Conservation (phyloP, 805 yeast species). For the Wickerhamomyces rabaulensis region DNA sequence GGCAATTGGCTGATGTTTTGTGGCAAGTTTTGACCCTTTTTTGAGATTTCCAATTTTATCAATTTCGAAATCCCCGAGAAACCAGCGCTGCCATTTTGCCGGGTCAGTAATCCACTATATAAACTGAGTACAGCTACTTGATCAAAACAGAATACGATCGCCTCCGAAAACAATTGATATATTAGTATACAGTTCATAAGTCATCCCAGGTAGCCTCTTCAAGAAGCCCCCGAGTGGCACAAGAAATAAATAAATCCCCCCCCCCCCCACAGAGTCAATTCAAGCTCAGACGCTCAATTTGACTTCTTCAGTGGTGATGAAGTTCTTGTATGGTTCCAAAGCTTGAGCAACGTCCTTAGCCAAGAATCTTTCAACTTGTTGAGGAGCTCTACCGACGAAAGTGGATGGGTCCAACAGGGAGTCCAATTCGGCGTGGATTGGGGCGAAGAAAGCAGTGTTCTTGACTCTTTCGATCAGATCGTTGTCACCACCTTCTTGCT, state of each 20-base stretch:
- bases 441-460: slow-evolving; percentile 75
- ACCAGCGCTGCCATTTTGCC: no score
- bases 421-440: slow-evolving; percentile 83
- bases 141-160: no score
- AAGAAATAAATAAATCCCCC: no score
- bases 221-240: no score
- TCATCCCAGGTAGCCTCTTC: no score
- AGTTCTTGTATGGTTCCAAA: slow-evolving; percentile 55
- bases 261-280: no score
- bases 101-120: no score
- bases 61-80: no score
- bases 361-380: slow-evolving; percentile 93
- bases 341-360: slow-evolving; percentile 81
- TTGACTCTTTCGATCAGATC: slow-evolving; percentile 88
- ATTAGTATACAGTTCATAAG: no score
- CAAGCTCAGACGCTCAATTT: slow-evolving; percentile 62
- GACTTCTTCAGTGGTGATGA: slow-evolving; percentile 62
- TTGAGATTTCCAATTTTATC: not conserved
- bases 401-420: slow-evolving; percentile 83
- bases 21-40: slow-evolving; percentile 1
- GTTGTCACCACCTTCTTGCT: slow-evolving; percentile 97
- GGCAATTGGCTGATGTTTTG: not conserved
- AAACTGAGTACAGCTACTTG: no score
- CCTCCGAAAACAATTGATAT: no score
- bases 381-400: slow-evolving; percentile 97